phyloP scores from a whole-genome alignment of 305 asterid genomes.

The Fraxinus sp. region DNA sequence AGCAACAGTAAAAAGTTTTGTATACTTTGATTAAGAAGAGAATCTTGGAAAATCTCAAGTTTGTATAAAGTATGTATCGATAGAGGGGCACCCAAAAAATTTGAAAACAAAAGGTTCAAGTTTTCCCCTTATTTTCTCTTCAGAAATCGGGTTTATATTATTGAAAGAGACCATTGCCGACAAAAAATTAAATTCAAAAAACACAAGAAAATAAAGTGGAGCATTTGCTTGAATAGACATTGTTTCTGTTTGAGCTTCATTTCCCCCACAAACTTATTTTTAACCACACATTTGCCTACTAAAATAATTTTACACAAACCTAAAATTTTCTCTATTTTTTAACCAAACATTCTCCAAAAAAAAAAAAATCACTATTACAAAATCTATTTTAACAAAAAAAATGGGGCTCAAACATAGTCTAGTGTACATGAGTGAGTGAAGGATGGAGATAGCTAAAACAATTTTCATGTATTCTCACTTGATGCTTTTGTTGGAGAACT shows the following conservation, averaged over 20 bases:
- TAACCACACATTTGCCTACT: too few relatives aligned
- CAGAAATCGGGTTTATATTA: not conserved
- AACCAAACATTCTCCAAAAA: too few relatives aligned
- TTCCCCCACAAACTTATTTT: too few relatives aligned
- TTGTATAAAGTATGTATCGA: not conserved
- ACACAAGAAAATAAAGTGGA: not conserved
- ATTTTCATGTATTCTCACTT: not conserved
- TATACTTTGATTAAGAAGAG: not conserved
- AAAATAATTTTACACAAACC: too few relatives aligned
- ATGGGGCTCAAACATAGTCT: too few relatives aligned
- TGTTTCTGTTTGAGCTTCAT: not conserved
- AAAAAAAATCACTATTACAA: too few relatives aligned
- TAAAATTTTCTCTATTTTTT: too few relatives aligned
- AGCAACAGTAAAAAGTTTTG: too few relatives aligned
- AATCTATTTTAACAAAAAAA: too few relatives aligned
- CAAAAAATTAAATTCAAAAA: not conserved
- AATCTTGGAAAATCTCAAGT: not conserved
- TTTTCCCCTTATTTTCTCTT: not conserved
- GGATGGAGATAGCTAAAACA: not conserved
- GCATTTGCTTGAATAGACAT: not conserved
- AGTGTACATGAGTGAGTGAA: not conserved
- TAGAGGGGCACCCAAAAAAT: not conserved
- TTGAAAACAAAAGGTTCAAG: not conserved
- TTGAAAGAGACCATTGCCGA: not conserved
- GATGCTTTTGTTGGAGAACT: not conserved